Conservation (phyloP, 352 stramenopile species). For the Pythium angustatum region DNA sequence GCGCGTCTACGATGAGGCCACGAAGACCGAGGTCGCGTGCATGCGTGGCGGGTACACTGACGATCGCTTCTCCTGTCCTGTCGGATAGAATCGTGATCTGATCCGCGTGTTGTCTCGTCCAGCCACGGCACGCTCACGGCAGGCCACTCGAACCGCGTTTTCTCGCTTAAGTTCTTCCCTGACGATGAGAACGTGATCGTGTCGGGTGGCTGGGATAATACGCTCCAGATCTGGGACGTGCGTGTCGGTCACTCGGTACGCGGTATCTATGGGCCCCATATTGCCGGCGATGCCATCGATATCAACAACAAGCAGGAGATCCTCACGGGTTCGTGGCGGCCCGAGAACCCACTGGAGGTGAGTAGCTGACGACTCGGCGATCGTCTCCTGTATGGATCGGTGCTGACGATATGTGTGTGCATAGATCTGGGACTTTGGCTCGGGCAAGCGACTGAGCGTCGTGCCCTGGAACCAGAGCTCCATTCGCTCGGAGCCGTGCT, state of each 20-base stretch:
- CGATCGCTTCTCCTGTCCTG: neutral
- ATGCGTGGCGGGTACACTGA: constrained; percentile 61
- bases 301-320: constrained; percentile 78
- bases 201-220: constrained; percentile 93
- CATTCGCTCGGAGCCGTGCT: constrained; percentile 77
- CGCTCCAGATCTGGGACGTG: constrained; percentile 92
- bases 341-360: constrained; percentile 84
- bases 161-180: constrained; percentile 88
- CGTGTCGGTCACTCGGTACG: constrained; percentile 84
- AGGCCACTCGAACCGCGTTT: constrained; percentile 92
- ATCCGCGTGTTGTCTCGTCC: neutral
- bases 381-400: too few relatives aligned
- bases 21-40: constrained; percentile 71
- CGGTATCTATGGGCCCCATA: constrained; percentile 90
- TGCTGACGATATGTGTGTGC: too few relatives aligned
- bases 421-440: constrained; percentile 89
- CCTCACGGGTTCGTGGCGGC: constrained; percentile 89
- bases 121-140: constrained; percentile 61
- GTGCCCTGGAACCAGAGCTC: constrained; percentile 88
- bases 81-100: too few relatives aligned
- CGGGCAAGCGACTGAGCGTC: constrained; percentile 65
- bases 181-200: constrained; percentile 82
- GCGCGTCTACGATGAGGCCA: constrained; percentile 90
- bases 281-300: constrained; percentile 77
- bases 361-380: too few relatives aligned